A percentile compares a stretch with the other conserved stretches of the same genome.
These are phyloP conservation scores for Cutaneotrichosporon cavernicola DNA, from an alignment of 1,284 basidiomycete species.

Conservation along the genomic window DNA sequence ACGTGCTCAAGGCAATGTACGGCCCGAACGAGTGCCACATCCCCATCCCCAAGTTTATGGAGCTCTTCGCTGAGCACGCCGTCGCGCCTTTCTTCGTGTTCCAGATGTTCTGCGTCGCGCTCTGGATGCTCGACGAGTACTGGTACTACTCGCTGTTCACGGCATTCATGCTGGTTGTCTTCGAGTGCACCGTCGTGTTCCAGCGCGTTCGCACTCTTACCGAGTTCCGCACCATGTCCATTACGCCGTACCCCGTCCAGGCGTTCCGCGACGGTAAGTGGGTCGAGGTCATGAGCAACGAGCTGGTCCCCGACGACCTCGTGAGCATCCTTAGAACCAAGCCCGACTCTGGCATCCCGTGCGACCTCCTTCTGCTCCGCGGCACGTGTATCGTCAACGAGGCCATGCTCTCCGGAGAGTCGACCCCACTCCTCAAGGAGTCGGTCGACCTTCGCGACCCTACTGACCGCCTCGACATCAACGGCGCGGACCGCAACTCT, in stretches of 20 bases:
- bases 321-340: constrained; percentile 77
- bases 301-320: constrained; percentile 84
- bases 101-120: constrained; percentile 89
- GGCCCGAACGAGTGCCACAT: constrained; percentile 94
- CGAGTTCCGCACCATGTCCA: constrained; percentile 93
- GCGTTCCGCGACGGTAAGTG: constrained; percentile 77
- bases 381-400: constrained; percentile 95
- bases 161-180: constrained; percentile 92
- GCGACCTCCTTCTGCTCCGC: constrained; percentile 80
- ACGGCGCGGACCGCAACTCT: constrained; percentile 79
- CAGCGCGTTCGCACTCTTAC: constrained; percentile 86
- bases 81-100: constrained; percentile 95
- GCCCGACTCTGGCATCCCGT: constrained; percentile 81
- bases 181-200: constrained; percentile 96
- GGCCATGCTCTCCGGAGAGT: constrained; percentile 95
- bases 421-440: constrained; percentile 90
- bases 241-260: constrained; percentile 80
- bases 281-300: constrained; percentile 73
- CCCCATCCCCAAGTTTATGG: constrained; percentile 84
- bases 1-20: constrained; percentile 62
- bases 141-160: constrained; percentile 98
- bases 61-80: constrained; percentile 86
- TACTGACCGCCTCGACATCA: constrained; percentile 73
- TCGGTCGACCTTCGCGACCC: constrained; percentile 80
- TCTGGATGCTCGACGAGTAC: constrained; percentile 96